Evolutionary conservation across 1,139 yeast genomes (phyloP).

Genomic region (Debaryomyces subglobosus): DNA sequence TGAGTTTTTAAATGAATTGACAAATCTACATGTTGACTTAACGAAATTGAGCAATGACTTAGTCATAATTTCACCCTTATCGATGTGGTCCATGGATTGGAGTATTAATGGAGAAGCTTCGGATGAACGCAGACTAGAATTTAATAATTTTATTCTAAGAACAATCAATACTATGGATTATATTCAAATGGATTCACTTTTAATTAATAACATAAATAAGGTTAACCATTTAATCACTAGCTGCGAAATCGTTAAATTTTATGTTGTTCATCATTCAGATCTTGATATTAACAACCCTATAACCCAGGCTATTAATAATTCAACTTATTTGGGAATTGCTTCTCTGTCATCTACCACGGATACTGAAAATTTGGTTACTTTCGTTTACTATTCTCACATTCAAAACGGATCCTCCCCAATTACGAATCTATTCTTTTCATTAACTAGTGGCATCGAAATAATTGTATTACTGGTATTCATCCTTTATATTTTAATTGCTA

Average conservation of each 20-base stretch:
- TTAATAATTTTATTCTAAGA: slow-evolving; percentile 25
- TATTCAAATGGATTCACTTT: slow-evolving; percentile 24
- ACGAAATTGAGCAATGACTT: slow-evolving; percentile 6
- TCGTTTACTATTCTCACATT: slow-evolving; percentile 24
- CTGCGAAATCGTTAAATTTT: slow-evolving; percentile 47
- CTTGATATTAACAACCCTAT: not conserved
- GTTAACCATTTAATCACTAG: slow-evolving; percentile 53
- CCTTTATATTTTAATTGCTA: slow-evolving; percentile 42
- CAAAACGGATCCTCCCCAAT: slow-evolving; percentile 17
- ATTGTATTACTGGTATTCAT: slow-evolving; percentile 8
- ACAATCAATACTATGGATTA: slow-evolving; percentile 31
- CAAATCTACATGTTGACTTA: slow-evolving; percentile 7
- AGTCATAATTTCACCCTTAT: slow-evolving; percentile 25
- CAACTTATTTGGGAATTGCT: not conserved
- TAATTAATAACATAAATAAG: slow-evolving; percentile 45
- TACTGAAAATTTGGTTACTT: slow-evolving; percentile 9
- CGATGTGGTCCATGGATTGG: slow-evolving; percentile 20
- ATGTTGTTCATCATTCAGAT: slow-evolving; percentile 22
- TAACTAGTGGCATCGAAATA: slow-evolving; percentile 14
- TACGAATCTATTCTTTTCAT: slow-evolving; percentile 13
- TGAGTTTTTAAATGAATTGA: slow-evolving; percentile 18
- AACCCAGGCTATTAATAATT: not conserved
- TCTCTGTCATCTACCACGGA: not conserved
- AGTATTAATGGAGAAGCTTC: not conserved
- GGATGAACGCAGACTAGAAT: not conserved